Evolutionary conservation across 2,329 filamentous ascomycete species (phyloP).

Genomic region (Ascocoryne sarcoides): DNA sequence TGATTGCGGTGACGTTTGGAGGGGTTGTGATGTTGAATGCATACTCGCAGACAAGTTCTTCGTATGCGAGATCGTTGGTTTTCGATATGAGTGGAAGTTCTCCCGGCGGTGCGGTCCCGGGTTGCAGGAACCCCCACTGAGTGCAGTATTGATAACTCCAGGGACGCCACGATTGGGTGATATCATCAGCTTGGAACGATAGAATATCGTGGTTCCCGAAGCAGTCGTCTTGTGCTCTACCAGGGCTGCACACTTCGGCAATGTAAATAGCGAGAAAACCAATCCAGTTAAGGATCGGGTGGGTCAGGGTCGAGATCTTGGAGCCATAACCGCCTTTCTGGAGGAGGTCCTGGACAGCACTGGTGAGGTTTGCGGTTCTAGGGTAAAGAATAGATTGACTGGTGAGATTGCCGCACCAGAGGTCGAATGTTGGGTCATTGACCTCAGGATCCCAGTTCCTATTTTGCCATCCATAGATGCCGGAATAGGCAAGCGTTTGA

Average conservation of each 20-base stretch:
- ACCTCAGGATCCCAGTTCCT: conserved; percentile 51
- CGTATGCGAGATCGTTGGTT: conserved; percentile 54
- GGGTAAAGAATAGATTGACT: conserved; percentile 43
- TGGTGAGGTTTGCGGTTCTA: conserved; percentile 55
- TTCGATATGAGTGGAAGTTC: conserved; percentile 65
- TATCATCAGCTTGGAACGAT: conserved; percentile 36
- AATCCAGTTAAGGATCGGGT: conserved; percentile 46
- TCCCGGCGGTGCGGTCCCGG: conserved; percentile 57
- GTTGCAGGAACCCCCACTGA: conserved; percentile 72
- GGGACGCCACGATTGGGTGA: conserved; percentile 35
- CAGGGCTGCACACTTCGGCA: conserved; percentile 33
- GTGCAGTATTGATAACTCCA: conserved; percentile 44
- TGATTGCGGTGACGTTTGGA: conserved; percentile 57
- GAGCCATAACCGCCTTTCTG: conserved; percentile 38
- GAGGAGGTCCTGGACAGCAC: conserved; percentile 46
- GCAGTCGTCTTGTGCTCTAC: conserved; percentile 39
- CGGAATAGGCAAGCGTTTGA: conserved; percentile 33
- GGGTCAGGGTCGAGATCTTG: conserved; percentile 35
- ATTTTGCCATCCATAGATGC: conserved; percentile 43
- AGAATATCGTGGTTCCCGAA: conserved; percentile 40
- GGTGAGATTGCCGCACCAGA: conserved; percentile 49
- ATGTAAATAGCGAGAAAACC: conserved; percentile 41
- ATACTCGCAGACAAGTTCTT: conserved; percentile 51
- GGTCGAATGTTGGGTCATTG: conserved; percentile 38
- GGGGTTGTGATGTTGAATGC: conserved; percentile 61